These are phyloP conservation scores for Exserohilum turcica DNA, from an alignment of 2,329 filamentous ascomycete genomes.

Conservation along the genomic window DNA sequence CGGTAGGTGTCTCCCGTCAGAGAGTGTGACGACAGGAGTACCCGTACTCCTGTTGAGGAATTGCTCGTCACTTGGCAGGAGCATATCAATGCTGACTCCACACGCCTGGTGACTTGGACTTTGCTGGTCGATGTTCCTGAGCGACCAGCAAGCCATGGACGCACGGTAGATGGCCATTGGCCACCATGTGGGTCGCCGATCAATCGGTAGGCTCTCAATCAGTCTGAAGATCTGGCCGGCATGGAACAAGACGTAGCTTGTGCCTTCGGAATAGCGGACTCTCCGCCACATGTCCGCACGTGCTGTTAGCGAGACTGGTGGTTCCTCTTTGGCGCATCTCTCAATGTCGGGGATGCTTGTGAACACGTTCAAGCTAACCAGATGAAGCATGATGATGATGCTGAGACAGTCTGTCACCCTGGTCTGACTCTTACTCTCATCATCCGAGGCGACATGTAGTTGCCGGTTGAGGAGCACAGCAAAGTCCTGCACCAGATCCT, in stretches of 20 bases:
- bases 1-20: not conserved
- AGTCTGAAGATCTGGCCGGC: constrained; percentile 11
- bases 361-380: constrained; percentile 15
- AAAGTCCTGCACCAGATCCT: constrained; percentile 7
- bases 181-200: constrained; percentile 10
- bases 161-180: constrained; percentile 10
- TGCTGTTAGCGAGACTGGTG: constrained; percentile 1
- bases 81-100: constrained; percentile 3
- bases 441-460: not conserved
- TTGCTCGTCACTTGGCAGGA: constrained; percentile 5
- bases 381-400: constrained; percentile 13
- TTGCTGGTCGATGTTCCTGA: not conserved
- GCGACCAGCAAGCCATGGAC: constrained; percentile 10
- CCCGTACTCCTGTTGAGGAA: constrained; percentile 1
- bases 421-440: not conserved
- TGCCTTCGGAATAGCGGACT: constrained; percentile 7
- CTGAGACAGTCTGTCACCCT: not conserved
- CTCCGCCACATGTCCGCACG: constrained; percentile 8
- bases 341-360: constrained; percentile 14
- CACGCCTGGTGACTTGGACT: not conserved
- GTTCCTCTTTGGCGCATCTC: constrained; percentile 8
- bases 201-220: constrained; percentile 2
- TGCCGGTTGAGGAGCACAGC: constrained; percentile 4
- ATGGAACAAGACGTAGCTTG: constrained; percentile 11
- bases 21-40: constrained; percentile 2